Conservation (phyloP, 2,329 filamentous ascomycete species). For the Cytospora piceae region DNA sequence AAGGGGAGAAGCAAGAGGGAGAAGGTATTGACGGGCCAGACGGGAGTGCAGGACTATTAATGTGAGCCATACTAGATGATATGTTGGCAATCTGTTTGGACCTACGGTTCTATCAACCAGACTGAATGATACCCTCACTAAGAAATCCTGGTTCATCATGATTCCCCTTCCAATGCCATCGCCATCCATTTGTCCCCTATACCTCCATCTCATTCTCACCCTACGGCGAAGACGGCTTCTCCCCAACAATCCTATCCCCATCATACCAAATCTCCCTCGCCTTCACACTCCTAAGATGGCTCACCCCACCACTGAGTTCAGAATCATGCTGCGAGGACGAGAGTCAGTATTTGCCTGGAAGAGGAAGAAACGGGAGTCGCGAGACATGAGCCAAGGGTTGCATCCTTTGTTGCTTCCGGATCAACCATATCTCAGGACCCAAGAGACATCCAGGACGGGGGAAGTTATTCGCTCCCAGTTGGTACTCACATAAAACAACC, state of each 20-base stretch:
- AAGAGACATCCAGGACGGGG: too few relatives aligned
- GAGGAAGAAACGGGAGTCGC: too few relatives aligned
- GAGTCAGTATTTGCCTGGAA: too few relatives aligned
- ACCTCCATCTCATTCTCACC: not conserved
- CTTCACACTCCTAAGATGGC: conserved; percentile 75
- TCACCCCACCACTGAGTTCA: conserved; percentile 67
- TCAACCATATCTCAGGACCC: too few relatives aligned
- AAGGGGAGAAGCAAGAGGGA: conserved; percentile 34
- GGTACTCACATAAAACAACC: conserved; percentile 62
- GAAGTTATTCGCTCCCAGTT: too few relatives aligned
- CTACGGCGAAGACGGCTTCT: conserved; percentile 38
- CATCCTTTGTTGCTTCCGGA: too few relatives aligned
- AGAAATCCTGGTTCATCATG: not conserved
- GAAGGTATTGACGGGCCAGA: conserved; percentile 56
- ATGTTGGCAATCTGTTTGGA: not conserved
- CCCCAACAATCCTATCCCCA: conserved; percentile 58
- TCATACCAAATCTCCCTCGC: conserved; percentile 76
- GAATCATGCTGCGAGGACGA: conserved; percentile 59
- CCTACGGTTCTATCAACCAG: not conserved
- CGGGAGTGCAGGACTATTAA: conserved; percentile 74
- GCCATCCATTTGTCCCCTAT: not conserved
- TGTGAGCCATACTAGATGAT: not conserved
- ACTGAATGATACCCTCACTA: not conserved
- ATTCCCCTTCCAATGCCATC: not conserved
- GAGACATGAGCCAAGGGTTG: too few relatives aligned